Evolutionary conservation across 495 filamentous ascomycete genomes (phyloP).

Genomic region (Penicillium egyptiacum): DNA sequence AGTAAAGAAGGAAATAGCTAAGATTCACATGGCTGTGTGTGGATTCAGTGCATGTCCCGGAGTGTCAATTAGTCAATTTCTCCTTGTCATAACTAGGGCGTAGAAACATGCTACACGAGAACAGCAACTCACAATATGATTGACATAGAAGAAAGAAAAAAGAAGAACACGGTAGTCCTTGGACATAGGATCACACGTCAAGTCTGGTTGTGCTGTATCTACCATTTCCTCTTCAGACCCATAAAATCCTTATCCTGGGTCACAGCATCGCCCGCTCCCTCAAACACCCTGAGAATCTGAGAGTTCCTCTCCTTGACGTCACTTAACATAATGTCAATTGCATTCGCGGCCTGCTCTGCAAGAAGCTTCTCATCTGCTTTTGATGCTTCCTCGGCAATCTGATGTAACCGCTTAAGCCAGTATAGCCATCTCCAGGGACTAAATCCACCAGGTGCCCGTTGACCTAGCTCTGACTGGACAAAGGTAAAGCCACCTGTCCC

Average conservation of each 20-base stretch:
- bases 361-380: neutral
- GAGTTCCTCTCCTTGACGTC: neutral
- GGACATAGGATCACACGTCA: neutral
- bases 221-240: neutral
- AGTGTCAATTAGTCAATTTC: no score
- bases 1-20: no score
- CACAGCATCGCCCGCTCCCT: neutral
- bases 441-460: neutral
- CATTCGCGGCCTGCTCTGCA: neutral
- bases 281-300: neutral
- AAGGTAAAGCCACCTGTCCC: neutral
- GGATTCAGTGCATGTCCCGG: no score
- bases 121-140: no score
- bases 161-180: no score
- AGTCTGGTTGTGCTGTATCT: neutral
- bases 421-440: neutral
- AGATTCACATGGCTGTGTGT: no score
- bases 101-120: no score
- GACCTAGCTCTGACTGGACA: neutral
- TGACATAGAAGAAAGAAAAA: no score
- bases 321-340: neutral
- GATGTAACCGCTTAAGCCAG: neutral
- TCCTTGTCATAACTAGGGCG: no score
- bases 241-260: neutral
- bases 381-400: neutral